Percentiles rank a stretch among this genome's conserved stretches.
phyloP scores from a whole-genome alignment of 2,329 filamentous ascomycete species.

The Fonsecaea monophora region DNA sequence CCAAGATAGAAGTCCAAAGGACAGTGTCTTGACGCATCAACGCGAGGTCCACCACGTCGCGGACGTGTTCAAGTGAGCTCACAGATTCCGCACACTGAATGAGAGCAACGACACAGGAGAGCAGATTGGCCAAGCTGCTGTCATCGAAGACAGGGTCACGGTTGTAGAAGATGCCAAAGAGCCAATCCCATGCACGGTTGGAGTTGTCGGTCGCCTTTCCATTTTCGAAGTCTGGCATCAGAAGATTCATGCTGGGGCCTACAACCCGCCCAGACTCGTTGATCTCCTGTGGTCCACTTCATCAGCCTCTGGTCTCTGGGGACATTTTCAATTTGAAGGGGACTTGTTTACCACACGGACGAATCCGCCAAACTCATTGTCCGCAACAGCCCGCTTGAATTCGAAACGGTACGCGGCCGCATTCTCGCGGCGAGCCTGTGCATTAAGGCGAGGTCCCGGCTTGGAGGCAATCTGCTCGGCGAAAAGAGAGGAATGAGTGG shows the following conservation, averaged over 20 bases:
- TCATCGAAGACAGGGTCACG: conserved; percentile 51
- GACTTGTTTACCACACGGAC: conserved; percentile 31
- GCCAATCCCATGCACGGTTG: conserved; percentile 49
- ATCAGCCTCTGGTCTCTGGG: conserved; percentile 18
- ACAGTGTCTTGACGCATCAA: conserved; percentile 56
- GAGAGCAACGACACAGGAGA: conserved; percentile 51
- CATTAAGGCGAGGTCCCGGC: conserved; percentile 42
- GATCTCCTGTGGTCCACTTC: conserved; percentile 43
- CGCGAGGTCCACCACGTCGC: conserved; percentile 55
- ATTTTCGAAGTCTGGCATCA: conserved; percentile 46
- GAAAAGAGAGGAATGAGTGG: conserved; percentile 39
- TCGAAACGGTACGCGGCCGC: conserved; percentile 40
- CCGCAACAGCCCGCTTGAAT: conserved; percentile 11
- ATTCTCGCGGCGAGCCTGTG: conserved; percentile 42
- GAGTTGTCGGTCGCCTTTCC: conserved; percentile 39
- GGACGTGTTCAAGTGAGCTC: conserved; percentile 51
- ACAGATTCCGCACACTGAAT: conserved; percentile 57
- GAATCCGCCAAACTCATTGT: conserved; percentile 30
- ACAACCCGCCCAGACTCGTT: conserved; percentile 44
- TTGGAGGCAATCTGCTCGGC: conserved; percentile 36
- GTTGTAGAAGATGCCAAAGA: conserved; percentile 58
- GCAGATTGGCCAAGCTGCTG: conserved; percentile 47
- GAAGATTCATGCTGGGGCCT: conserved; percentile 29
- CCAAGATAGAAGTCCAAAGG: conserved; percentile 54
- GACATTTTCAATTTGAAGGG: neutral